phyloP scores from a whole-genome alignment of 2,329 filamentous ascomycete genomes.

The Ophiosphaerella narmari region DNA sequence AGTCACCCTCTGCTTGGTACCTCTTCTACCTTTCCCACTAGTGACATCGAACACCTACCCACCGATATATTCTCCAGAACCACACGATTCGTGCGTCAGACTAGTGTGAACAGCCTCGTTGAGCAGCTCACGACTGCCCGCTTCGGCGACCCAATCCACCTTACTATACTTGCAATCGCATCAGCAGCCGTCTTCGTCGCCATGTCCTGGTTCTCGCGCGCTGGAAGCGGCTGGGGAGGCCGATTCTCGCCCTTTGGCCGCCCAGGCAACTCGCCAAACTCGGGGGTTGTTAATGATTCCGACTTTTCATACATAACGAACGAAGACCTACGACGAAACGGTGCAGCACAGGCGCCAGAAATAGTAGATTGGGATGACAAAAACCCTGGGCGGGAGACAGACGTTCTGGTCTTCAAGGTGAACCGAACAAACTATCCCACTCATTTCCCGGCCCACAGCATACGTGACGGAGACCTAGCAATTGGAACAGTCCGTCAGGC shows the following conservation, averaged over 20 bases:
- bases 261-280: constrained; percentile 40
- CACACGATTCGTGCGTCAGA: constrained; percentile 23
- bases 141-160: constrained; percentile 40
- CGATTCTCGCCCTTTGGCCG: constrained; percentile 57
- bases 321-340: constrained; percentile 63
- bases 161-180: constrained; percentile 38
- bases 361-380: constrained; percentile 47
- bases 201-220: constrained; percentile 55
- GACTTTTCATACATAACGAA: constrained; percentile 86
- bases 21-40: constrained; percentile 14
- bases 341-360: constrained; percentile 48
- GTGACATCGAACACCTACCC: constrained; percentile 11
- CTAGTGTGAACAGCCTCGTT: constrained; percentile 23
- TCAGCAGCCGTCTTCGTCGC: constrained; percentile 49
- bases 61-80: constrained; percentile 28
- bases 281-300: constrained; percentile 69
- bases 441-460: constrained; percentile 75
- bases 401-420: constrained; percentile 72
- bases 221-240: constrained; percentile 46
- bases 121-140: constrained; percentile 35
- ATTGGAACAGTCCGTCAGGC: constrained; percentile 70
- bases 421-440: constrained; percentile 68
- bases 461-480: constrained; percentile 72
- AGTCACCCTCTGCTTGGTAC: constrained; percentile 36
- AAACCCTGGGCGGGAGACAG: constrained; percentile 61